A percentile compares a stretch with the other conserved stretches of the same genome.
These are phyloP conservation scores for Fusarium chlamydosporum DNA, from an alignment of 2,329 filamentous ascomycete species.

Conservation along the genomic window DNA sequence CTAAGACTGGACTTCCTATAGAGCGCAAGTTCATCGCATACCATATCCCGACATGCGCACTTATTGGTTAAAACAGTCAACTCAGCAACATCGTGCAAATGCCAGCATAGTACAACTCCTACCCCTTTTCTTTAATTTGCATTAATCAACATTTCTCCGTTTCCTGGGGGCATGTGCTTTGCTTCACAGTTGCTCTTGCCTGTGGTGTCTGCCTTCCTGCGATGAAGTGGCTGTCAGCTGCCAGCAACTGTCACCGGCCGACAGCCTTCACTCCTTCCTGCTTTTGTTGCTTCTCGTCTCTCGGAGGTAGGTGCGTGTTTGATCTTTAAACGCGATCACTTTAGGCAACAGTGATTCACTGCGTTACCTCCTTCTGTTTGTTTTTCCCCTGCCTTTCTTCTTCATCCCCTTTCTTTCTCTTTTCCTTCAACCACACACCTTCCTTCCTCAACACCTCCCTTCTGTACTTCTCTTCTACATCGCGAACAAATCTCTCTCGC, in stretches of 20 bases:
- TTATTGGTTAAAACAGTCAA: not conserved
- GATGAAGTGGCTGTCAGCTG: slow-evolving; percentile 21
- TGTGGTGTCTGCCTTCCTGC: not conserved
- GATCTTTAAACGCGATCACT: slow-evolving; percentile 3
- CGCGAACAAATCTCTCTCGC: not conserved
- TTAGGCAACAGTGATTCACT: slow-evolving; percentile 22
- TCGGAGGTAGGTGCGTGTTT: not conserved
- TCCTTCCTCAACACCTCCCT: slow-evolving; percentile 16
- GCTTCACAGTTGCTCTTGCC: not conserved
- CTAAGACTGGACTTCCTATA: not conserved
- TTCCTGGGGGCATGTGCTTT: not conserved
- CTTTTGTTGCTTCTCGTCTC: not conserved
- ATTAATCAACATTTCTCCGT: not conserved
- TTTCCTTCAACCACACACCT: slow-evolving; percentile 15
- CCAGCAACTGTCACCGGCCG: slow-evolving; percentile 20
- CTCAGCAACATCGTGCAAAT: not conserved
- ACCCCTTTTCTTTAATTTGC: not conserved
- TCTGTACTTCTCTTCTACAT: not conserved
- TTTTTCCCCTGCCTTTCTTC: not conserved
- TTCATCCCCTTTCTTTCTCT: not conserved
- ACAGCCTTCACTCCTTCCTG: slow-evolving; percentile 8
- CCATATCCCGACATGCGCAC: too few species aligned
- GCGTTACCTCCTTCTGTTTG: not conserved
- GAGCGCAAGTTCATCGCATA: not conserved
- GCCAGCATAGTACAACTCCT: not conserved